Base-by-base conservation (phyloP, 2,329 filamentous ascomycete species). In the Apiospora koreana region DNA sequence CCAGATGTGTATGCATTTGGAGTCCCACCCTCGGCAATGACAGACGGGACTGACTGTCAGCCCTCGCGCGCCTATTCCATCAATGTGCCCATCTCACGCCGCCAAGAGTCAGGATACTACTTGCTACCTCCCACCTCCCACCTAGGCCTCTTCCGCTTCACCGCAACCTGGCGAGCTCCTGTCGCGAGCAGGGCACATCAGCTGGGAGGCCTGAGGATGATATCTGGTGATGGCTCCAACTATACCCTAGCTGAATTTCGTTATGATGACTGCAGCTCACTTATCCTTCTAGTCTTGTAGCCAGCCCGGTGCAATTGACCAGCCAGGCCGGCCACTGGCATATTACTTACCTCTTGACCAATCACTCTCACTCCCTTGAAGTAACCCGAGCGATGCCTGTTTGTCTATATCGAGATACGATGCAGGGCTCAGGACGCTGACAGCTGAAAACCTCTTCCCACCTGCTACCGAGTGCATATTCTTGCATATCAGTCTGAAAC, bases 231-330 rank as follows among this genome's bases (percentile, higher is more conserved):
- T 38, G 54, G 28, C 31, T 62, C 54, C 54, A 38, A 21, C 54
- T 38, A 38, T 62, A 62, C 54, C 54, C 16, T 31, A 62, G 31
- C 5, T n/a, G 54, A n/a, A 12, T 8, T 9, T 14, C 28, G 38
- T 38, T 62, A 38, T 38, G 54, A 62, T 62, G 54, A 62, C 54
- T 38, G 54, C 54, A 62, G 31, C 54, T 62, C 54, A 38, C 54
- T 38, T 38, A n/a, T 62, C 18, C 31, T 12, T 62, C 54, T 35
- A 62, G 54, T 62, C 54, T 38, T 21, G 21, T 9, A 62, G 54
- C 54, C 54, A 62, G 35, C 35, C 28, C 50, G 50, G 28, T n/a
- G 8, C 38, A 41, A 35, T n/a, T 14, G 28, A 21, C 50, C 50
- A 58, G 50, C 8, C 28, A 35, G 8, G 31, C 54, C 31, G 28